Percentiles rank a stretch among this genome's conserved stretches.
Evolutionary conservation across 768 basidiomycete species (phyloP).

Genomic region (Erythrobasidium yunnanense): DNA sequence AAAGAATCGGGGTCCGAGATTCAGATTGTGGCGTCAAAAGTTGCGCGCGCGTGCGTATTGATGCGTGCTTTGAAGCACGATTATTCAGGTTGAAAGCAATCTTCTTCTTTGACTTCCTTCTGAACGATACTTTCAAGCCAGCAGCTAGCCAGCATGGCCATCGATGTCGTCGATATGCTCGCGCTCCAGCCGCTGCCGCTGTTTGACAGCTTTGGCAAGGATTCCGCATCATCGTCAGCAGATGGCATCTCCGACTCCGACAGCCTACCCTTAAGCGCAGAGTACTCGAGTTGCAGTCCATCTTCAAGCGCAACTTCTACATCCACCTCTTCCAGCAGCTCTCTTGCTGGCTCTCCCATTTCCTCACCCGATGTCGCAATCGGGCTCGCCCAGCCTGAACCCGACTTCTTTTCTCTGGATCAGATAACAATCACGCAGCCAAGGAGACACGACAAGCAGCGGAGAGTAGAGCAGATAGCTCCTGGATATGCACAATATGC

Average conservation of each 20-base stretch:
- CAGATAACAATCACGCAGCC: not conserved
- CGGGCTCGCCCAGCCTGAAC: not conserved
- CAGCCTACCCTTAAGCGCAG: no score
- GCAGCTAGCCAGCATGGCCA: no score
- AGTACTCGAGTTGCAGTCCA: not conserved
- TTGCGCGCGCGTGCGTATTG: no score
- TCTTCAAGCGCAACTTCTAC: not conserved
- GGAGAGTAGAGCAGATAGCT: not conserved
- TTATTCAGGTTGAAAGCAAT: no score
- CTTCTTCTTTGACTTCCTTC: no score
- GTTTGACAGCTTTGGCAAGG: not conserved
- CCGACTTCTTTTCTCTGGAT: not conserved
- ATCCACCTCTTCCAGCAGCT: not conserved
- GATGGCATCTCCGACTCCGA: no score
- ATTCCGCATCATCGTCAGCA: no score
- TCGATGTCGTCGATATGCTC: not conserved
- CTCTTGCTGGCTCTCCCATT: not conserved
- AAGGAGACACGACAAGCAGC: not conserved
- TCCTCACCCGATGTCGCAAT: not conserved
- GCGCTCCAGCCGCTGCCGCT: not conserved
- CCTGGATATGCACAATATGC: conserved; percentile 29
- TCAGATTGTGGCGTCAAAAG: no score
- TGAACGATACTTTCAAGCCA: no score
- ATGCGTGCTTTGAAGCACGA: no score
- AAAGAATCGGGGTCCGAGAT: no score